Percentiles rank a stretch among this genome's conserved stretches.
These are phyloP conservation scores for Suhomyces maxii DNA, from an alignment of 1,139 yeast genomes.

Conservation along the genomic window DNA sequence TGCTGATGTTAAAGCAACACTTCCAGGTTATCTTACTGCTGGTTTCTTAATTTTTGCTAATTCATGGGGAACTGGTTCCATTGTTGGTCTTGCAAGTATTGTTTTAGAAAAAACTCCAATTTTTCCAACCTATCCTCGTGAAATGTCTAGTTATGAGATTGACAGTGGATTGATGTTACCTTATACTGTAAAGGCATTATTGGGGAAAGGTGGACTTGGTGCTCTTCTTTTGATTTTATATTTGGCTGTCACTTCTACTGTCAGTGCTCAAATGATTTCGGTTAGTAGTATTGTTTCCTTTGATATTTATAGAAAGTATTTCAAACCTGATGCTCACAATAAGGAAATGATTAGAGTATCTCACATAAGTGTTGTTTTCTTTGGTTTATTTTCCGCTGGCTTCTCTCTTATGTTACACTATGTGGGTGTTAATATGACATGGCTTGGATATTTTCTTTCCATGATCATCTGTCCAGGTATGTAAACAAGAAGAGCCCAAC, in stretches of 20 bases:
- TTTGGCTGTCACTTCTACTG: constrained; percentile 34
- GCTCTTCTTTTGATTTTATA: constrained; percentile 28
- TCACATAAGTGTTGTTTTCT: constrained; percentile 30
- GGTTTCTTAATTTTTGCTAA: constrained; percentile 33
- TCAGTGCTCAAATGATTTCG: constrained; percentile 33
- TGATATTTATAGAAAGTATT: constrained; percentile 31
- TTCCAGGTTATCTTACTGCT: constrained; percentile 40
- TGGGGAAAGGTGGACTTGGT: constrained; percentile 33
- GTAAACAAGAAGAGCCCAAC: background rate
- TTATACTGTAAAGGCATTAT: constrained; percentile 25
- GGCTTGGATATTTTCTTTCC: constrained; percentile 37
- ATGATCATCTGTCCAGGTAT: constrained; percentile 36
- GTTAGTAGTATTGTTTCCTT: constrained; percentile 32
- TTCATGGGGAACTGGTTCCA: constrained; percentile 34
- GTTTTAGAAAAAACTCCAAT: constrained; percentile 24
- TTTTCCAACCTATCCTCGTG: constrained; percentile 33
- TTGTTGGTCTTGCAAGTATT: constrained; percentile 28
- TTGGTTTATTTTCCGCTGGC: constrained; percentile 32
- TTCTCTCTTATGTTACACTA: constrained; percentile 33
- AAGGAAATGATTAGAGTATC: constrained; percentile 28
- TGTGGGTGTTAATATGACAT: constrained; percentile 33
- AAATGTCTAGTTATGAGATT: constrained; percentile 26
- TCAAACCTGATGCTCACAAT: constrained; percentile 28
- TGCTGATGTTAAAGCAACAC: constrained; percentile 33
- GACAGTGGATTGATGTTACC: constrained; percentile 32